Conservation (phyloP, 257 asterid genomes). For the Fraxinus quadrangulata region DNA sequence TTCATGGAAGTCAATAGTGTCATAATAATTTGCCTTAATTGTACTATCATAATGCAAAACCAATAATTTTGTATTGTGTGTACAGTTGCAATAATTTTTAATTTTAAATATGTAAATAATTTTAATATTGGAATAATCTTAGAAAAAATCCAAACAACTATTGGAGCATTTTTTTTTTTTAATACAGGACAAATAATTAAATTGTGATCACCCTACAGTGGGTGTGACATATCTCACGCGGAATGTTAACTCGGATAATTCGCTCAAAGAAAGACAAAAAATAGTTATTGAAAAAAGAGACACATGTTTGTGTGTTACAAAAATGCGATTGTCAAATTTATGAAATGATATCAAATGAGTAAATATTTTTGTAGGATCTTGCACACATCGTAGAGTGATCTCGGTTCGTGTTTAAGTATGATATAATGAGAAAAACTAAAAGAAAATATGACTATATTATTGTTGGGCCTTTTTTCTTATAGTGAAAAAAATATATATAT, state of each 20-base stretch:
- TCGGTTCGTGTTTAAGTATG: too few relatives aligned
- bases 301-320: background rate
- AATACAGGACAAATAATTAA: conserved; percentile 17
- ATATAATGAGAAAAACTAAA: too few relatives aligned
- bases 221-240: background rate
- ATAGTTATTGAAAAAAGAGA: too few relatives aligned
- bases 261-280: background rate
- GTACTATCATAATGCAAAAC: too few relatives aligned
- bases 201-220: conserved; percentile 9
- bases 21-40: too few relatives aligned
- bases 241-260: background rate
- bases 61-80: too few relatives aligned
- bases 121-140: background rate
- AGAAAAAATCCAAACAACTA: conserved; percentile 17
- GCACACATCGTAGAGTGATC: background rate
- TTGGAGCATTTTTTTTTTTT: background rate
- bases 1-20: too few relatives aligned
- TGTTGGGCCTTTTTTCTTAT: too few relatives aligned
- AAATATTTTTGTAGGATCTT: background rate
- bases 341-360: background rate
- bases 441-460: too few relatives aligned
- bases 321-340: too few relatives aligned
- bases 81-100: background rate
- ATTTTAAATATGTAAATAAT: background rate
- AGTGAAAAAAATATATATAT: too few relatives aligned